Evolutionary conservation across 768 basidiomycete genomes (phyloP), one percentile per base, ranked within the genome.

Genomic region (Kwoniella pini): DNA sequence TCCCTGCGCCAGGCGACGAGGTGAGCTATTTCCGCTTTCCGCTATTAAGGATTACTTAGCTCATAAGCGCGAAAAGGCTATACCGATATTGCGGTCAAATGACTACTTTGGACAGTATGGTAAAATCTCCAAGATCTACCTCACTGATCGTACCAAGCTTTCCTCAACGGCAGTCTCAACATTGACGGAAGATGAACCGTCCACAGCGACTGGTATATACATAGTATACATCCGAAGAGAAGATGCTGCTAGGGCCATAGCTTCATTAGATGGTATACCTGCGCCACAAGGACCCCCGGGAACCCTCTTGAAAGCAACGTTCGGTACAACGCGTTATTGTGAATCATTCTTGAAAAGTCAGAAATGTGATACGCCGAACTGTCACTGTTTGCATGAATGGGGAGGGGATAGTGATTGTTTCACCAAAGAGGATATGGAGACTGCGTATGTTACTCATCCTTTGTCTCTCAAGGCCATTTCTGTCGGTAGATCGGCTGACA

Each of bases 61-160:
- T 26, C 28, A 38, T 21, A 19, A 9, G 26, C 43, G 38, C 30
- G 1, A 46, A 19, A 52, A 91, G 92, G 85, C 93, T 45, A 91
- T 97, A 67, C 88, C 92, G 1, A 90, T 92, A 12, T 81, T 99
- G 39, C 90, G 95, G 45, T 93, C 91, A 4, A 88, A 87, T 68
- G 96, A 99, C 68, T 97, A 96, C 76, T 98, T 98, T 76, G 96
- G 96, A 10, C 93, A 96, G 76, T 99, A 97, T 79, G 96, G 96
- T 69, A 97, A 94, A 82, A 97, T 99, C 68, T 86, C 88, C 42
- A 95, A 95, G 81, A 91, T 99, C 48, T 82, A 97, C 54, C 84
- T 99, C 28, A 88, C 91, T 50, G 97, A 97, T 79, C 87, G 95
- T 38, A 88, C 87, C 4, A 82, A 87, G 3, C 85, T 89, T 9